Conservation (phyloP, 2,329 filamentous ascomycete species). For the Neonectria faginata region DNA sequence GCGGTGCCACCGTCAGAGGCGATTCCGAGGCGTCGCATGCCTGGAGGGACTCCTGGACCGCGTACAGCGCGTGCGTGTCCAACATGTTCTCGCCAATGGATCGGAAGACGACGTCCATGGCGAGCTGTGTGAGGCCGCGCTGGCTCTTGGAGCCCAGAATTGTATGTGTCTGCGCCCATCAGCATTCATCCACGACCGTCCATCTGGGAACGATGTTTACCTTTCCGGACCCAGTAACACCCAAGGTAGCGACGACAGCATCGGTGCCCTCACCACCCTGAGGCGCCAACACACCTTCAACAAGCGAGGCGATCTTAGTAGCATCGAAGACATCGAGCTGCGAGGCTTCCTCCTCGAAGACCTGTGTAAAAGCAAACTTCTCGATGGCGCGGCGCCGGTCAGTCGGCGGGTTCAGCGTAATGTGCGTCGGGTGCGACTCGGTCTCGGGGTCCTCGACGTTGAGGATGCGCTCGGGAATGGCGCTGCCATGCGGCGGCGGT, state of each 20-base stretch:
- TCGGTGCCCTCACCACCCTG: constrained; percentile 84
- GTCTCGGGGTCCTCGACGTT: constrained; percentile 73
- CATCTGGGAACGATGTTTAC: constrained; percentile 57
- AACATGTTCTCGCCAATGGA: constrained; percentile 80
- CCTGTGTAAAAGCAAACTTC: constrained; percentile 92
- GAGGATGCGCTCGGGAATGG: constrained; percentile 75
- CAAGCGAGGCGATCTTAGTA: constrained; percentile 78
- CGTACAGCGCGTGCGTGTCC: constrained; percentile 67
- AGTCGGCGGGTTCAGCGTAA: constrained; percentile 82
- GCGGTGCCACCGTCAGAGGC: constrained; percentile 76
- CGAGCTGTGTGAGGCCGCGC: constrained; percentile 90
- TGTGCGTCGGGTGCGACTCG: constrained; percentile 69
- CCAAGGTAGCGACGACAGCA: constrained; percentile 89
- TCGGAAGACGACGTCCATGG: constrained; percentile 89
- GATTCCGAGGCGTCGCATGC: constrained; percentile 86
- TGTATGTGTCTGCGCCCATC: constrained; percentile 80
- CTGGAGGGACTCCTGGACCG: constrained; percentile 78
- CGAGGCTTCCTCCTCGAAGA: constrained; percentile 87
- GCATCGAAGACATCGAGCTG: constrained; percentile 90
- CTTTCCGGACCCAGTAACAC: constrained; percentile 96
- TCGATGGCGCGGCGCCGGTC: constrained; percentile 91
- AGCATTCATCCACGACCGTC: constrained; percentile 15
- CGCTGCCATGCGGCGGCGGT: constrained; percentile 67
- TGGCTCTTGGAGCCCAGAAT: constrained; percentile 90
- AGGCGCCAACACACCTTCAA: constrained; percentile 83